Conservation (phyloP, 2,329 filamentous ascomycete species). For the Penicillium sp. region DNA sequence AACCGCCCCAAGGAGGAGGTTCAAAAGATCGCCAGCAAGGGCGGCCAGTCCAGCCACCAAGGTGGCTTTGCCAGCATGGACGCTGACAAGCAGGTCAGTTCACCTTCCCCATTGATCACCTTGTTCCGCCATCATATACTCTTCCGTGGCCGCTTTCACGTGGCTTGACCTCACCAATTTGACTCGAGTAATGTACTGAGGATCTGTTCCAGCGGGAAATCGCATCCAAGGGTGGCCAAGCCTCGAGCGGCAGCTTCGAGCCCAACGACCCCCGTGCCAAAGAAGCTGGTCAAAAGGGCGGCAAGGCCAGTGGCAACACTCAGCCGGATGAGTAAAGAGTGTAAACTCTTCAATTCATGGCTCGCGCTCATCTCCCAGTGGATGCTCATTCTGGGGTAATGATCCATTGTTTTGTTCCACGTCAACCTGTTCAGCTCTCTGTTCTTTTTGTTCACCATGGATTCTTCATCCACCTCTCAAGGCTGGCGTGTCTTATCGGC, state of each 20-base stretch:
- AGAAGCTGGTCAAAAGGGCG: conserved; percentile 51
- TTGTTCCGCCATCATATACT: background rate
- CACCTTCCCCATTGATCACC: background rate
- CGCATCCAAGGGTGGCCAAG: conserved; percentile 49
- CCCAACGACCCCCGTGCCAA: conserved; percentile 47
- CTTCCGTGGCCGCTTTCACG: background rate
- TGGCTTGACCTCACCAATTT: background rate
- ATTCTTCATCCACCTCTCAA: no score
- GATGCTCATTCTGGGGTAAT: no score
- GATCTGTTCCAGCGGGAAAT: conserved; percentile 43
- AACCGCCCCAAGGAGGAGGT: conserved; percentile 44
- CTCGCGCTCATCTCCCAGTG: no score
- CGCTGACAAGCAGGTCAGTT: conserved; percentile 26
- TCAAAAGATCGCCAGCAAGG: conserved; percentile 35
- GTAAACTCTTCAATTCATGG: no score
- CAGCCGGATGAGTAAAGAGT: background rate
- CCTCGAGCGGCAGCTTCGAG: conserved; percentile 51
- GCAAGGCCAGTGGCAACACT: background rate
- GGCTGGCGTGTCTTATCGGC: no score
- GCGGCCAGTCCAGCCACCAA: conserved; percentile 27
- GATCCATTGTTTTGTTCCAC: no score
- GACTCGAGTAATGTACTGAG: no score
- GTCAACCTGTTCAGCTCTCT: no score
- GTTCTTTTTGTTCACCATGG: no score
- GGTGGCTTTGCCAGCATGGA: conserved; percentile 28